Conservation (phyloP, 768 basidiomycete genomes). For the Rhodotorula kratochvilovae region DNA sequence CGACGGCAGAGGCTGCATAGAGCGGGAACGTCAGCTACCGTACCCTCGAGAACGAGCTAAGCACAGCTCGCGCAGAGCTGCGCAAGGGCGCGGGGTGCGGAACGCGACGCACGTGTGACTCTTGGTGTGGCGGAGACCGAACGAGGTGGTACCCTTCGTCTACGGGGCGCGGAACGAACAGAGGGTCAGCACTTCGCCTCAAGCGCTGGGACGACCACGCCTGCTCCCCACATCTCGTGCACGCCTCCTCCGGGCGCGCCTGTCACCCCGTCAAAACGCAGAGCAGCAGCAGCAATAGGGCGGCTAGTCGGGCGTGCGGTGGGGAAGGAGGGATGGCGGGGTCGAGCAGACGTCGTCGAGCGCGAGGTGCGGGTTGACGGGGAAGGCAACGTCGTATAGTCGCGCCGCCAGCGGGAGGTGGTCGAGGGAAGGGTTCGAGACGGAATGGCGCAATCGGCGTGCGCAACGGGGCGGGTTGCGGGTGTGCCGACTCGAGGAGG, state of each 20-base stretch:
- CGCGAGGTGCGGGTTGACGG: no score
- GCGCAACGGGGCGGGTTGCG: not conserved
- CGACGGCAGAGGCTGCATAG: constrained; percentile 94
- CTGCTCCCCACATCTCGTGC: not conserved
- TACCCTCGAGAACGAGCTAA: not conserved
- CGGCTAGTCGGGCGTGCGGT: not conserved
- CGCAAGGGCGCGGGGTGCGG: constrained; percentile 18
- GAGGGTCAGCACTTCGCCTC: not conserved
- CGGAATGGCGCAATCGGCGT: not conserved
- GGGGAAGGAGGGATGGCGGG: not conserved
- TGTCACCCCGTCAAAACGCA: no score
- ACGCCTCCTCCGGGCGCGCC: no score
- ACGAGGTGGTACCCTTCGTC: constrained; percentile 43
- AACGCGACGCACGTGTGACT: constrained; percentile 25
- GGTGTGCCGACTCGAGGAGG: not conserved
- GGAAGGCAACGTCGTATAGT: not conserved
- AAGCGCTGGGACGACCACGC: not conserved
- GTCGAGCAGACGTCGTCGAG: not conserved
- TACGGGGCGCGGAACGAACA: not conserved
- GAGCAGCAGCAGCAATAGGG: not conserved
- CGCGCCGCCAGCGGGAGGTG: rapidly evolving
- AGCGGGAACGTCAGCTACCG: constrained; percentile 44
- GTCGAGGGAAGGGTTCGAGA: not conserved
- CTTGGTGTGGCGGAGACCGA: constrained; percentile 47
- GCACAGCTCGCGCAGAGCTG: no score